Conservation (phyloP, 2,329 filamentous ascomycete species). For the Scedosporium aurantiacum region DNA sequence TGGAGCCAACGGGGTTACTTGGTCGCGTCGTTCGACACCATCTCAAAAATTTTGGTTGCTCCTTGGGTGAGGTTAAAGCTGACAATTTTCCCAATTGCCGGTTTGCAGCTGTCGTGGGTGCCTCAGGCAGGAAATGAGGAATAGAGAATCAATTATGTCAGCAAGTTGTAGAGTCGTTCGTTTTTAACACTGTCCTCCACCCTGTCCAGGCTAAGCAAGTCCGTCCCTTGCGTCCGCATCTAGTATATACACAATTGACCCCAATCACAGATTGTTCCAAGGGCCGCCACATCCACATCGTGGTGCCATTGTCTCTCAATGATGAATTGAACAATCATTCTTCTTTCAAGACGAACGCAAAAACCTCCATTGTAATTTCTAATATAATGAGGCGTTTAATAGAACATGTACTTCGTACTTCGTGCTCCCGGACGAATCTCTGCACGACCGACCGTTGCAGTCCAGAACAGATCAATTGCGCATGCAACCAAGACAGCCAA, state of each 20-base stretch:
- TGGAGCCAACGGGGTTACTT: neutral
- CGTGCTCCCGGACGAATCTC: neutral
- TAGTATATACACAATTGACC: too few relatives aligned
- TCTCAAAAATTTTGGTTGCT: slow-evolving; percentile 5
- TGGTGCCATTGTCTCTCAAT: too few relatives aligned
- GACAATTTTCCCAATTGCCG: neutral
- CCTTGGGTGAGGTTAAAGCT: neutral
- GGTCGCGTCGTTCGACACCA: neutral
- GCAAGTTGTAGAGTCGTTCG: neutral
- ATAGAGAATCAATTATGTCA: neutral
- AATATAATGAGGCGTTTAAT: neutral
- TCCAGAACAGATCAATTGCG: neutral
- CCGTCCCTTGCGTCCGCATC: too few relatives aligned
- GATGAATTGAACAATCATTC: too few relatives aligned
- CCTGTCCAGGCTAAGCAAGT: too few relatives aligned
- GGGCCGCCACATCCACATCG: too few relatives aligned
- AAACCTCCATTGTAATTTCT: neutral
- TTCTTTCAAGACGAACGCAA: neutral
- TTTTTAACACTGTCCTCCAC: neutral
- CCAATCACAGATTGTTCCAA: too few relatives aligned
- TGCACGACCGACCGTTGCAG: neutral
- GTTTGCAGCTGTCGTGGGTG: neutral
- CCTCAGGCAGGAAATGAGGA: neutral
- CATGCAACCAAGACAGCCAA: neutral
- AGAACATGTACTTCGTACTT: neutral